Base-by-base conservation (phyloP, 2,329 filamentous ascomycete species). In the Myriosclerotinia curreyana region DNA sequence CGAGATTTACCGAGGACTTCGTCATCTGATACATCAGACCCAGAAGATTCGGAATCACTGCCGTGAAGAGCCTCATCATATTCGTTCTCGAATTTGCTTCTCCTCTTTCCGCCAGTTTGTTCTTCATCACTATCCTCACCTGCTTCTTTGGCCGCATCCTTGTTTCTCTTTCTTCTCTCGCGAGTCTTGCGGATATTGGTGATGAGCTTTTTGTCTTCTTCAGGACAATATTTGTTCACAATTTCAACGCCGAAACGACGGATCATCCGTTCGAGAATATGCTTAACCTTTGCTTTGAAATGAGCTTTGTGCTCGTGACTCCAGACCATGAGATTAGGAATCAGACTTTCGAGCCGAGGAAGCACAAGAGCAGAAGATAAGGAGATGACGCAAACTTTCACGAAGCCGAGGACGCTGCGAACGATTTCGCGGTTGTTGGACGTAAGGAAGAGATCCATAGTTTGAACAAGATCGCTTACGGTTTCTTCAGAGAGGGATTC, bases 381-480 rank as follows among this genome's bases (percentile, higher is more conserved):
- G 65, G 90, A 88, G 72, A 98, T 92, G 65, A 96, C 86, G 71
- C 91, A 96, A 34, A 99, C 92, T 79, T 99, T 99, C 74, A 97
- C 91, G 74, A 99, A 99, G 25, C 95, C 95, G 6, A 99, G 83
- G 20, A 96, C 94, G 64, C 91, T 95, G 71, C 92, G 90, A 54
- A 99, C 95, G 62, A 99, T 96, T 77, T 99, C 95, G 64, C 95
- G 88, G 77, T 97, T 99, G 78, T 95, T 96, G 68, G 91, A 96
- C 20, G 93, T 96, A 60, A 99, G 82, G 82, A 98, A 99, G 28
- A 98, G 86, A 74, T 96, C 92, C 82, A 99, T 92, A 2, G 95
- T 96, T 74, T 96, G 89, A 12, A 99, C 91, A 11, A 99, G 81
- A 69, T 98, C 94, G 12, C 85, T 82, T 50, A 96, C 82, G 3